Conservation (phyloP, 352 stramenopile species). For the Phytophthora podocarpi region DNA sequence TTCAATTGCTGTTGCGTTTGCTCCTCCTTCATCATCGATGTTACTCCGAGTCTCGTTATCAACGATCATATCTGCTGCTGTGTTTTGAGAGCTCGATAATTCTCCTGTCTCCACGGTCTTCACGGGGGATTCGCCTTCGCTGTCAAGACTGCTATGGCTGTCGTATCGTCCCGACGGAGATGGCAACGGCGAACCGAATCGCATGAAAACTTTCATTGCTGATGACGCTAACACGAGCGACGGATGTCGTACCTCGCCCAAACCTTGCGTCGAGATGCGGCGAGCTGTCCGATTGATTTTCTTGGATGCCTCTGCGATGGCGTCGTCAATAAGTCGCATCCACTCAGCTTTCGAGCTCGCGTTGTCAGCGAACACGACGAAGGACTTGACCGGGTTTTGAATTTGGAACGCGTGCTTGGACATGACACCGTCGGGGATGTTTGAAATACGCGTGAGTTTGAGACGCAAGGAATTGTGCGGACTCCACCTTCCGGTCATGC, state of each 20-base stretch:
- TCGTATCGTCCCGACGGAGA: constrained; percentile 29
- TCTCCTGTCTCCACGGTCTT: neutral
- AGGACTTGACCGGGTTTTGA: constrained; percentile 84
- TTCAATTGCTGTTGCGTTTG: too few relatives aligned
- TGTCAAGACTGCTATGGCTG: constrained; percentile 12
- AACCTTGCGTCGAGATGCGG: constrained; percentile 54
- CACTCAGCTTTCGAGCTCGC: constrained; percentile 73
- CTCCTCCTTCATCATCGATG: neutral
- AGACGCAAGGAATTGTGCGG: constrained; percentile 86
- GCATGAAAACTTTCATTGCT: constrained; percentile 61
- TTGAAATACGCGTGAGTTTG: constrained; percentile 81
- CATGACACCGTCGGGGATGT: constrained; percentile 73
- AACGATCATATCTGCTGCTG: too few relatives aligned
- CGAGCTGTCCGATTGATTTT: constrained; percentile 78
- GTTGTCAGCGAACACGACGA: constrained; percentile 81
- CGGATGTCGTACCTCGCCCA: constrained; percentile 9
- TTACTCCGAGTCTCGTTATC: neutral
- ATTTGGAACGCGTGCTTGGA: constrained; percentile 87
- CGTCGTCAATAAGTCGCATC: constrained; percentile 83
- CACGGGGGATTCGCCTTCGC: constrained; percentile 12
- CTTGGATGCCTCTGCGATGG: constrained; percentile 71
- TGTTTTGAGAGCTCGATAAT: neutral
- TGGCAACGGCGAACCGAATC: constrained; percentile 51
- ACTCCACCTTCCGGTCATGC: constrained; percentile 82
- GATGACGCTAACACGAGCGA: constrained; percentile 17